phyloP scores from a whole-genome alignment of 257 asterid species.

The Solanum chiquidenum region DNA sequence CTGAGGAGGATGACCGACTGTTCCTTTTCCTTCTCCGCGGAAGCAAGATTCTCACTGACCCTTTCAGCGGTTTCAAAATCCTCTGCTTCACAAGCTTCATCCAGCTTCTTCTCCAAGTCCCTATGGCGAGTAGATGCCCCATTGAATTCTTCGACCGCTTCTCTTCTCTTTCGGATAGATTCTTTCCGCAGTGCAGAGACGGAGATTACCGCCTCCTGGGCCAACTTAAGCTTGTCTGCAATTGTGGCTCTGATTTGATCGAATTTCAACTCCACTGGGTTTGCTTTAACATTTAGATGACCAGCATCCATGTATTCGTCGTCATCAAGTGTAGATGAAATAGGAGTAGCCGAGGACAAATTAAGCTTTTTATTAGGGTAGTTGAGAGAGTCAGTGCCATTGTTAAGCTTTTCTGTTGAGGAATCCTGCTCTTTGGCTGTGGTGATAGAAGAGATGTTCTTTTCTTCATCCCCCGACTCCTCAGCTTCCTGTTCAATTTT shows the following conservation, averaged over 20 bases:
- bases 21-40: conserved; percentile 28
- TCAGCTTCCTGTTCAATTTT: background rate
- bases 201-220: conserved; percentile 14
- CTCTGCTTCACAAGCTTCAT: conserved; percentile 39
- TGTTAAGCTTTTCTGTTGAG: no score
- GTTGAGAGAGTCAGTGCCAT: background rate
- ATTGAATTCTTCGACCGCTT: conserved; percentile 17
- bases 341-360: background rate
- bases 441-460: background rate
- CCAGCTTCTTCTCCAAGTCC: conserved; percentile 28
- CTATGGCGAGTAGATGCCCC: conserved; percentile 18
- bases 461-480: background rate
- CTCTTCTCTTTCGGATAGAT: conserved; percentile 25
- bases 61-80: conserved; percentile 41
- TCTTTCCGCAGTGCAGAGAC: conserved; percentile 23
- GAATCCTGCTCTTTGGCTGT: no score
- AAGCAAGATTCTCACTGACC: conserved; percentile 28
- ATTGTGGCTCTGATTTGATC: conserved; percentile 13
- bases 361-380: background rate
- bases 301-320: background rate
- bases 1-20: conserved; percentile 4
- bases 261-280: conserved; percentile 10
- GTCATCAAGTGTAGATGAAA: background rate
- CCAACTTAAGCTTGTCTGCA: conserved; percentile 14
- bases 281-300: background rate